Base-by-base conservation (phyloP, 148 eudicot species). In the Camellia japonica region DNA sequence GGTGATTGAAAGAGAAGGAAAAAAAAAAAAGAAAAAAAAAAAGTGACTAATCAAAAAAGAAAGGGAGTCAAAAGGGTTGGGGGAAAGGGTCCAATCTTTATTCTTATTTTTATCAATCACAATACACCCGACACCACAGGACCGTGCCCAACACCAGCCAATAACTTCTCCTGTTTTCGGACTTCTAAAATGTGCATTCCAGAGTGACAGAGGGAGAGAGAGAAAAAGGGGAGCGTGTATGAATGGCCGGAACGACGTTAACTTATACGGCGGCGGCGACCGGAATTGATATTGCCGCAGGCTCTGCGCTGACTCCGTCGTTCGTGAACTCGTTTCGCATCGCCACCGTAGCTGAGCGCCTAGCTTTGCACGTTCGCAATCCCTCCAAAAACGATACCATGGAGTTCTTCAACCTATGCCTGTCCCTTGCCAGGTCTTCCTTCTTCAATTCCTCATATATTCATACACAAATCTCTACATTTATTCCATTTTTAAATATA, bases 331-430 rank as follows among this genome's bases (percentile, higher is more conserved):
- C 83, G 13, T 80, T 68, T 47, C 87, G 87, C 5, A 80, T 87
- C 47, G n/a, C 79, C 4, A 82, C 82, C 23, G 85, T 82, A 2
- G 73, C 77, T 9, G 85, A 82, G 30, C 85, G 85, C 8, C 82
- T 87, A 38, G 47, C 81, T 30, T 18, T 71, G 41, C 83, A 84
- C 68, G 51, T 87, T 42, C 64, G 68, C 67, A 23, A 12, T 43
- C 15, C 51, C 11, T 54, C 30, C 11, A 73, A 79, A 13, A 63
- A 19, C 63, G 87, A 84, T 51, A 1, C 59, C 30, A 56, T 30
- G 1, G 90, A 88, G 74, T 87, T 85, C 84, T 83, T 81, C 80
- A 85, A 81, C 64, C 87, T 83, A 80, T 87, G 90, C 81, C 87
- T 87, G 71, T 83, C 87, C 47, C 86, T 87, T 7, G 83, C 90